Evolutionary conservation across 176 grass and related monocot species (phyloP), one percentile per base, ranked within the genome.

Genomic region (Lolium rigidum): DNA sequence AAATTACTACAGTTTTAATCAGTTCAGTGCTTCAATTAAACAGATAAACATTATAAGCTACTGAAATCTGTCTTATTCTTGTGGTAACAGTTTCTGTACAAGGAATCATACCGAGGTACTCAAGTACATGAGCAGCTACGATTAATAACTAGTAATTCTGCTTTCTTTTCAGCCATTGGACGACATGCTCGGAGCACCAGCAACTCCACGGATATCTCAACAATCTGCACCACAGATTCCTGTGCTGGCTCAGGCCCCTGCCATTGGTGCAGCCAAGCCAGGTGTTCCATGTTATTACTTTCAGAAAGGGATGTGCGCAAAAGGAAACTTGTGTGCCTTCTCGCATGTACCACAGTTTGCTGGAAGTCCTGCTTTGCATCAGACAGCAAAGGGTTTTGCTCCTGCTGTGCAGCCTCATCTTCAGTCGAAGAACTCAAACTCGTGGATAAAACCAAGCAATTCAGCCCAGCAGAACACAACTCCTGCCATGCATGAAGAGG

Each of bases 261-360:
- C 83, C 35, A 75, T 43, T 88, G 80, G 65, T 66, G 77, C 38
- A 7, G n/a, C 70, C 46, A 95, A 89, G 79, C 87, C 86, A 46
- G 80, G 10, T 68, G 70, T 84, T 51, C 84, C 91, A 3, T 95
- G 94, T 20, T 88, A 88, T 84, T 95, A 86, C 74, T 93, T 93
- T 20, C 87, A 87, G 74, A 95, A 91, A 50, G 91, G 89, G 17
- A 87, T 88, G 77, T 95, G 94, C 9, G 22, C 81, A 15, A 95
- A 89, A 90, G 94, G 94, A 26, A 79, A 83, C 46, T 72, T 63
- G 31, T 95, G 94, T 73, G 25, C 82, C 68, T 95, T 93, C 84
- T 65, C 82, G 79, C 91, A 95, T 74, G 46, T 54, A 51, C 82
- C 84, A 15, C 82, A 76, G 51, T 39, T 43, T 84, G 46, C 80